Evolutionary conservation across 1,139 yeast species (phyloP), one percentile per base, ranked within the genome.

Genomic region (Magnusiomyces tetraspermus): DNA sequence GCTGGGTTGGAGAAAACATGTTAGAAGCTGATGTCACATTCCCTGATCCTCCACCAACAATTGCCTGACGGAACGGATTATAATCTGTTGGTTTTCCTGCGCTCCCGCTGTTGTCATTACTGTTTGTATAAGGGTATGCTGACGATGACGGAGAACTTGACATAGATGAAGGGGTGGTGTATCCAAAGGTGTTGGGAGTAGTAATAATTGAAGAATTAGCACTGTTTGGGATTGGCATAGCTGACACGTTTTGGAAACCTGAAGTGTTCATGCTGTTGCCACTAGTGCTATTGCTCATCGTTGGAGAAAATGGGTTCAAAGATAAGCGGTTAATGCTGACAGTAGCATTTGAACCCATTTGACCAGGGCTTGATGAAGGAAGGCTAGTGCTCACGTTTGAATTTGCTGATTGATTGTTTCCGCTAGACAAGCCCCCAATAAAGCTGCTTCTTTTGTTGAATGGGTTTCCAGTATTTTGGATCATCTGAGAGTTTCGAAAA

Each of bases 291-390:
- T 61, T 59, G 44, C 65, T n/a, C n/a, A n/a, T n/a, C n/a, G n/a
- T n/a, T n/a, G n/a, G n/a, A n/a, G n/a, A n/a, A n/a, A n/a, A n/a
- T n/a, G n/a, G n/a, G n/a, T n/a, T n/a, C n/a, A n/a, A n/a, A n/a
- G n/a, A n/a, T n/a, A n/a, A n/a, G n/a, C n/a, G n/a, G n/a, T n/a
- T 55, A 62, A 63, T 64, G 24, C 68, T 66, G 53, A 63, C 65
- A 24, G 57, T 57, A 26, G 56, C 10, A 48, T 28, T 54, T 22
- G 57, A 45, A 17, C 57, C 53, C 10, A 56, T 8, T 33, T 33
- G 24, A 19, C 24, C 42, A 21, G 42, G 17, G 5, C 6, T 6
- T 5, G 22, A n/a, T n/a, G n/a, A 19, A 19, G 42, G 42, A 38
- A 38, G 42, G 21, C 42, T 38, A 15, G 24, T 19, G 15, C 24